Evolutionary conservation across 208 protist species (phyloP), one percentile per base, ranked within the genome.

Genomic region (Naegleria gruberi): DNA sequence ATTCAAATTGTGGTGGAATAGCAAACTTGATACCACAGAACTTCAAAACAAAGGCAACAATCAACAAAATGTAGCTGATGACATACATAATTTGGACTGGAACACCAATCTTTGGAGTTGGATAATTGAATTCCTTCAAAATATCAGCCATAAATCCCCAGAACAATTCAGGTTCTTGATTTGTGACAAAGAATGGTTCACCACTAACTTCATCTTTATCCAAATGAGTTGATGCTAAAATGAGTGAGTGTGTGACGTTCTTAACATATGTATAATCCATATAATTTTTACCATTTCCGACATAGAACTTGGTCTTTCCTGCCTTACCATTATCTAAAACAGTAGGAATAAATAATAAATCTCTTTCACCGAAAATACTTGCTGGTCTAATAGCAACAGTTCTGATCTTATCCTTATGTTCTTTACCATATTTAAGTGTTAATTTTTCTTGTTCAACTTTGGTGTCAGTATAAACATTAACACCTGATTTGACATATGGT

Each of bases 191-290:
- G 90, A 91, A 92, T 15, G 90, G 47, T 90, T 92, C 89, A 40
- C 45, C 90, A 82, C 26, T 73, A 15, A 87, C 82, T 3, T 12
- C 1, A 0, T 44, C 34, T 10, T 89, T 82, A 30, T 46, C 81
- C 7, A 85, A 34, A n/a, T 82, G 10, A 43, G 91, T 88, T 26
- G 82, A 74, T 7, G 91, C 91, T 15, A 92, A 51, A 5, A 92
- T 46, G 0, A 89, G 83, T 26, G 6, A 43, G n/a, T 91, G 51
- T 26, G 41, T 91, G 3, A 92, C 90, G 45, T 92, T 92, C 30
- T 57, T 43, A 23, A 90, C 91, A 90, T 91, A 91, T 7, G 91
- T 92, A 77, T 91, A 91, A 84, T 91, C 90, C 23, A 91, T 89
- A 30, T 92, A 5, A 65, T 92, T 92, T 55, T 90, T 44, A n/a